phyloP scores from a whole-genome alignment of 768 basidiomycete genomes.

The Mycena indigotica region DNA sequence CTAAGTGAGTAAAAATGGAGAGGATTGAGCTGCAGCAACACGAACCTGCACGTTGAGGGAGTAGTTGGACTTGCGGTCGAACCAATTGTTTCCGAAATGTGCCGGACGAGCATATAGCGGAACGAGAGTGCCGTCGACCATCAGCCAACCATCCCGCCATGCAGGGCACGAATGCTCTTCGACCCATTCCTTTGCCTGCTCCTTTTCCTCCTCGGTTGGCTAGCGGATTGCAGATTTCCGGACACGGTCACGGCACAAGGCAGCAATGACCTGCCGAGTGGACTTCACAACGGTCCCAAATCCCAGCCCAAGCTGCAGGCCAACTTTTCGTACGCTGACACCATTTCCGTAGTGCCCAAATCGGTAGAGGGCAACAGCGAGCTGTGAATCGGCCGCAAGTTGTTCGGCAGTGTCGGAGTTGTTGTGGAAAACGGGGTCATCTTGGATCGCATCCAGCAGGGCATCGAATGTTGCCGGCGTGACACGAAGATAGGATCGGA shows the following conservation, averaged over 20 bases:
- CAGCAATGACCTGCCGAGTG: conserved; percentile 22
- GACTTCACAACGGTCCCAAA: conserved; percentile 10
- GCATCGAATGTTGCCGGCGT: conserved; percentile 27
- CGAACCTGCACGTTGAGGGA: conserved; percentile 28
- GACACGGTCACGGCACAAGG: conserved; percentile 11
- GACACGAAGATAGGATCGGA: conserved; percentile 26
- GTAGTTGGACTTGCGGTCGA: conserved; percentile 32
- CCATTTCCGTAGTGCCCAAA: conserved; percentile 27
- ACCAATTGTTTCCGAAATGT: conserved; percentile 31
- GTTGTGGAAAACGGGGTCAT: conserved; percentile 31
- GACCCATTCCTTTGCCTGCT: conserved; percentile 20
- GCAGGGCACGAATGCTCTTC: conserved; percentile 17
- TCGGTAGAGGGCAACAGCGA: conserved; percentile 12
- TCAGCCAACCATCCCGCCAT: conserved; percentile 24
- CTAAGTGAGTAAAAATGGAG: not conserved
- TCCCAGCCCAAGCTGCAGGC: conserved; percentile 12
- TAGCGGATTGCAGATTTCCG: conserved; percentile 1
- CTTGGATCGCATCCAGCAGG: conserved; percentile 22
- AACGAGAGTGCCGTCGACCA: conserved; percentile 28
- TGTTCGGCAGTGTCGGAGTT: conserved; percentile 27
- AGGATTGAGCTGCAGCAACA: not conserved
- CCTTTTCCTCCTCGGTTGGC: conserved; percentile 15
- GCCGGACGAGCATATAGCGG: conserved; percentile 24
- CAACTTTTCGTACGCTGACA: conserved; percentile 10
- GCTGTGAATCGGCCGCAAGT: conserved; percentile 27